A percentile compares a stretch with the other conserved stretches of the same genome.
Conservation (phyloP, 495 filamentous ascomycete species). For the Glonium stellatum region DNA sequence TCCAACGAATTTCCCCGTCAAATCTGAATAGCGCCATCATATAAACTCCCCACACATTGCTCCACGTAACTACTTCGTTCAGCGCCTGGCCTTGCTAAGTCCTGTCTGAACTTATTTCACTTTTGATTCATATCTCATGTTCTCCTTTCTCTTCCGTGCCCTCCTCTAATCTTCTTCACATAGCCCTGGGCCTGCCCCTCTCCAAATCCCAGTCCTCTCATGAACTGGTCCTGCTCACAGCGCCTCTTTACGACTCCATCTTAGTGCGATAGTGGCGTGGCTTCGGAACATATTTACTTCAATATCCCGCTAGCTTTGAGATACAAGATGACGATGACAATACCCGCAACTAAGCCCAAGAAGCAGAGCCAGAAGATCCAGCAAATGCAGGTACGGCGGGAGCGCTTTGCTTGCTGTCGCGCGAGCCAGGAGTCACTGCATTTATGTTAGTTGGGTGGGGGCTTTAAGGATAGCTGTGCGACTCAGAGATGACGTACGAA, state of each 20-base stretch:
- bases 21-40: too few species aligned
- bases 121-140: background rate
- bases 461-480: background rate
- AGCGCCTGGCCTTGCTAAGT: background rate
- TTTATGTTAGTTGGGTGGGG: conserved; percentile 11
- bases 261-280: background rate
- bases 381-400: conserved; percentile 34
- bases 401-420: conserved; percentile 33
- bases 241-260: background rate
- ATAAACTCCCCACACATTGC: too few species aligned
- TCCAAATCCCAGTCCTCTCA: background rate
- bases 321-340: conserved; percentile 35
- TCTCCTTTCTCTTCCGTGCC: background rate
- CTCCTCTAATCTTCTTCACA: background rate
- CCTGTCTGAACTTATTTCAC: background rate
- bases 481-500: conserved; percentile 30
- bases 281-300: background rate
- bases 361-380: conserved; percentile 40
- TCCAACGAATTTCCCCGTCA: too few species aligned
- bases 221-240: background rate
- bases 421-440: conserved; percentile 41
- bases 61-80: background rate
- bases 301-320: conserved; percentile 29
- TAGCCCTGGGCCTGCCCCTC: background rate
- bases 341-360: conserved; percentile 32